Percentiles rank a stretch among this genome's conserved stretches.
Conservation (phyloP, 140 eudicot genomes). For the Oenanthe javanica region DNA sequence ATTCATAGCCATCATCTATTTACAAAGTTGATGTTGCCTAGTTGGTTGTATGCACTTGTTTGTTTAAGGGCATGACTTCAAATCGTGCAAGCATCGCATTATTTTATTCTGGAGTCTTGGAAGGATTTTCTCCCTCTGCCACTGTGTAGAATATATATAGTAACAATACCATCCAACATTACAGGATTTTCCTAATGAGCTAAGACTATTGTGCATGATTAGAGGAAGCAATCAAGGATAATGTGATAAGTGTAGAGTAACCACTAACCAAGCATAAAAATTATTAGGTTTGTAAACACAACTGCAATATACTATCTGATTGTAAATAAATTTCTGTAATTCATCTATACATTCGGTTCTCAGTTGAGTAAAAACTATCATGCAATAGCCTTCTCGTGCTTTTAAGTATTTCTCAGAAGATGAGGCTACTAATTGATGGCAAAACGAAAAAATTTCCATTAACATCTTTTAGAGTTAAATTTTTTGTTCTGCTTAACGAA, state of each 20-base stretch:
- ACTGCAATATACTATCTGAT: neutral
- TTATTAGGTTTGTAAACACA: neutral
- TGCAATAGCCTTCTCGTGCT: neutral
- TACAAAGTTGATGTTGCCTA: neutral
- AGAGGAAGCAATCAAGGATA: neutral
- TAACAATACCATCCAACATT: neutral
- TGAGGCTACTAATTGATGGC: neutral
- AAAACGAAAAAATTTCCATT: neutral
- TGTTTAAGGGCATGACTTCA: neutral
- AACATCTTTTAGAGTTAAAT: neutral
- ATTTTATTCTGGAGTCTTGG: neutral
- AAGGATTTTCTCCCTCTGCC: neutral
- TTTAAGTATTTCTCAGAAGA: neutral
- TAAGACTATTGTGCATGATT: neutral
- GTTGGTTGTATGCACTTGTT: neutral
- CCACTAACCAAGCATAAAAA: neutral
- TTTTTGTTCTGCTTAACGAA: neutral
- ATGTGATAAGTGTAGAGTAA: too few species aligned
- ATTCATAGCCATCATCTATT: too few species aligned
- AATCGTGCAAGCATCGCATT: neutral
- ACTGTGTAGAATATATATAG: neutral
- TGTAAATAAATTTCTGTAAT: neutral
- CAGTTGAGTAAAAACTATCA: neutral
- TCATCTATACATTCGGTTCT: neutral
- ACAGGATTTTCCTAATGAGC: neutral